Base-by-base conservation (phyloP, 257 asterid species). In the Nicotiana obtusifolia region DNA sequence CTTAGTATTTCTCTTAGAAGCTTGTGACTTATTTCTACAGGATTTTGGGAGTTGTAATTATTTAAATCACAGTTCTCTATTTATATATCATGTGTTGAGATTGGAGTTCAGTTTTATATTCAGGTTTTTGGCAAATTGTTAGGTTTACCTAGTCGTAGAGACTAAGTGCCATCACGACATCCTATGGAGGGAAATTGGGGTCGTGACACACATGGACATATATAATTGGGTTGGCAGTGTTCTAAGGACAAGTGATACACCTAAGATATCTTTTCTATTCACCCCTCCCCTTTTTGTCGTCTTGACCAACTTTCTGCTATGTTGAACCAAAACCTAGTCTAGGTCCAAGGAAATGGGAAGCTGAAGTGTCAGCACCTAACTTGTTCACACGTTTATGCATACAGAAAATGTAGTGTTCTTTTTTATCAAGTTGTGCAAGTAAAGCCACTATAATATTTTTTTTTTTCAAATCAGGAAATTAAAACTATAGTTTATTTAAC, bases 281-380 rank as follows among this genome's bases (percentile, higher is more conserved):
- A 22, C 60, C 8, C 41, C 2, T 47, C 10, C 80, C 62, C 24
- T 16, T 15, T 15, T 47, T 73, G 79, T 73, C 24, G 7, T 73
- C 79, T 47, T 22, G 35, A 71, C 59, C 22, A 71, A 47, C 61
- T 47, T 73, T 47, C 61, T 73, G 41, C 37, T 31, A 47, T 14
- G 61, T 22, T 47, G 15, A 47, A 47, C 22, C 49, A 47, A 14
- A 44, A 28, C 52, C 8, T 47, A 73, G 37, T 73, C 60, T 47
- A 73, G 61, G 78, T 73, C 41, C 62, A 73, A 47, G 79, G 79
- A 73, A 73, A 75, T 26, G 41, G 41, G 80, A 75, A 75, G 62
- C 44, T 24, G 16, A 15, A 7, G 62, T 49, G 44, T 47, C 41
- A 4, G 62, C 62, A 16, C 64, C 80, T 49, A 75, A 49, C 37